Evolutionary conservation across 352 stramenopile species (phyloP), one percentile per base, ranked within the genome.

Genomic region (Blastocystis sp.): DNA sequence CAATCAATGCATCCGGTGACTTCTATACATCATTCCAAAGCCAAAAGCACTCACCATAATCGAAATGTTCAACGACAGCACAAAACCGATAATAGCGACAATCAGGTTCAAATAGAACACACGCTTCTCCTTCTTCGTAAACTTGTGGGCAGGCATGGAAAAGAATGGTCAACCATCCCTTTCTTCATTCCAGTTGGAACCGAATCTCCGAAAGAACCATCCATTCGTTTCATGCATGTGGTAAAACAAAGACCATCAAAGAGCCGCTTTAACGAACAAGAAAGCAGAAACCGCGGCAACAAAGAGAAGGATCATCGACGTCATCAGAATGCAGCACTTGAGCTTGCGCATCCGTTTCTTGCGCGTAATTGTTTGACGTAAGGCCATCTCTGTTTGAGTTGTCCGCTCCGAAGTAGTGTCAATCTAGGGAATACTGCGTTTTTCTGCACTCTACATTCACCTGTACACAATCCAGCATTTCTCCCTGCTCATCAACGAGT

Each of bases 301-400:
- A 4, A 81, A n/a, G 18, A 81, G 51, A 18, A 81, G 27, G 16
- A 81, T 42, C 9, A 81, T 21, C 0, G 44, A 63, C 42, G 48
- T 64, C 21, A n/a, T n/a, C 34, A 81, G n/a, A 32, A 81, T 27
- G 21, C 69, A 81, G 42, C 69, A 81, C 40, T 81, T 81, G 1
- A 81, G 69, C 42, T 81, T 81, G 38, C 69, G 69, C 44, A 81
- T 81, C 36, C 36, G 18, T 8, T 81, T 81, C 69, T 42, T 81
- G 8, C 51, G 46, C 46, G 32, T 27, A 65, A 81, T 81, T 18
- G 69, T 11, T 21, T 61, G 24, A 44, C 48, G 46, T 18, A 81
- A 46, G 14, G 53, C 69, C 21, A 38, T 9, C 42, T 81, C 46
- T 48, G 69, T 81, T 59, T 61, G 46, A 21, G 44, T 21, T 11